phyloP scores from a whole-genome alignment of 192 early-diverging fungal genomes.

The Coemansia sp. region DNA sequence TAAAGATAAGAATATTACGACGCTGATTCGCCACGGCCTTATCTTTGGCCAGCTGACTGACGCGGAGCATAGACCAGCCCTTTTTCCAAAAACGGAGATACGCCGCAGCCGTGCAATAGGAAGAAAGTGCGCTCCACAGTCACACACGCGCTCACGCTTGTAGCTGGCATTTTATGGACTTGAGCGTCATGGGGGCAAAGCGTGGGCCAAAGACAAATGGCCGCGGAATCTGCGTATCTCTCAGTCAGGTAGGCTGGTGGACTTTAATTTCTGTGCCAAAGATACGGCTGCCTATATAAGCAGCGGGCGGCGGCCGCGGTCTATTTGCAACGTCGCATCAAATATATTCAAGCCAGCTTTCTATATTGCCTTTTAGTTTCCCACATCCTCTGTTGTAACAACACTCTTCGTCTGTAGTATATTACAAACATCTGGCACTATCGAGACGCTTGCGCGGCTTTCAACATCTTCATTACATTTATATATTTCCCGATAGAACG shows the following conservation, averaged over 20 bases:
- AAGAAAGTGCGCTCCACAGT: slow-evolving; percentile 2
- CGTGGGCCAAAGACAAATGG: background rate
- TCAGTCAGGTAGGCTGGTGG: background rate
- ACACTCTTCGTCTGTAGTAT: slow-evolving; percentile 2
- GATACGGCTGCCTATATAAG: slow-evolving; percentile 3
- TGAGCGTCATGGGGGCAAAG: background rate
- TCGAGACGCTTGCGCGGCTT: too few relatives aligned
- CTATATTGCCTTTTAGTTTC: background rate
- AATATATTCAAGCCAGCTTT: background rate
- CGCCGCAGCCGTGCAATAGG: background rate
- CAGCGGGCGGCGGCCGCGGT: background rate
- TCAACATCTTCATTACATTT: too few relatives aligned
- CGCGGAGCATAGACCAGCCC: background rate
- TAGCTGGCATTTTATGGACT: background rate
- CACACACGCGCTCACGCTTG: slow-evolving; percentile 3
- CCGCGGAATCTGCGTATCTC: background rate
- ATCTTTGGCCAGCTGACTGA: background rate
- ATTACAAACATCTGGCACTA: background rate
- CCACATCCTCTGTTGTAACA: background rate
- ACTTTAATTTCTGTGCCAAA: too few relatives aligned
- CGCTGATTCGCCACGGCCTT: slow-evolving; percentile 3
- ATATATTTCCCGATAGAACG: too few relatives aligned
- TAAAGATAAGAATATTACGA: slow-evolving; percentile 1
- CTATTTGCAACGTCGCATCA: slow-evolving; percentile 4
- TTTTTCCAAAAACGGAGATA: background rate